Evolutionary conservation across 225 moss, liverwort and hornwort genomes (phyloP).

Genomic region (Neckera pumila): DNA sequence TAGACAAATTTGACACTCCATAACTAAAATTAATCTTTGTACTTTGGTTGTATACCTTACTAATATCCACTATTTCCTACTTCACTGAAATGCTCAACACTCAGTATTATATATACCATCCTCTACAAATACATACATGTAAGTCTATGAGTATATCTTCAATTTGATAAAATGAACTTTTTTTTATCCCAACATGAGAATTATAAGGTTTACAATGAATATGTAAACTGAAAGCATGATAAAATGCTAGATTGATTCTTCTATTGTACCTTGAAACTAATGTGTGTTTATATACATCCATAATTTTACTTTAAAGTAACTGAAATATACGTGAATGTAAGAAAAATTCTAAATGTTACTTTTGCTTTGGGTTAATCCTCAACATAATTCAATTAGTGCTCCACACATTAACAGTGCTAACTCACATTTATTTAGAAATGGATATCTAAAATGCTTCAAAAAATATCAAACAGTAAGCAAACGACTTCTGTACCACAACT

Average conservation of each 20-base stretch:
- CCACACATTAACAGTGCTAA: not conserved
- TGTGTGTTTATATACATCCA: not conserved
- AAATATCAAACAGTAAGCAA: not conserved
- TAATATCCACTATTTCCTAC: not conserved
- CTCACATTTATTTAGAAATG: not conserved
- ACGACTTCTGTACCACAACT: not conserved
- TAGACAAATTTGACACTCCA: not conserved
- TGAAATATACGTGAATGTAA: not conserved
- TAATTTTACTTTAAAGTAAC: not conserved
- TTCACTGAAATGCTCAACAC: not conserved
- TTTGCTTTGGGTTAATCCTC: not conserved
- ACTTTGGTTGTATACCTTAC: too few species aligned
- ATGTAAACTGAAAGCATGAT: not conserved
- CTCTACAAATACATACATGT: not conserved
- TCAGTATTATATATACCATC: not conserved
- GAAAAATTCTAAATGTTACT: not conserved
- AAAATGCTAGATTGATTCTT: not conserved
- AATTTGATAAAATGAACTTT: not conserved
- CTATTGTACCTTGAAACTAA: not conserved
- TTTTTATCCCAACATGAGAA: not conserved
- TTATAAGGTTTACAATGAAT: not conserved
- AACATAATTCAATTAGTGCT: not conserved
- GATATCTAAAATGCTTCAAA: not conserved
- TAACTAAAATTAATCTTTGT: not conserved
- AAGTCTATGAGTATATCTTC: not conserved